Evolutionary conservation across 441 rosid species (phyloP).

Genomic region (Breynia disticha): DNA sequence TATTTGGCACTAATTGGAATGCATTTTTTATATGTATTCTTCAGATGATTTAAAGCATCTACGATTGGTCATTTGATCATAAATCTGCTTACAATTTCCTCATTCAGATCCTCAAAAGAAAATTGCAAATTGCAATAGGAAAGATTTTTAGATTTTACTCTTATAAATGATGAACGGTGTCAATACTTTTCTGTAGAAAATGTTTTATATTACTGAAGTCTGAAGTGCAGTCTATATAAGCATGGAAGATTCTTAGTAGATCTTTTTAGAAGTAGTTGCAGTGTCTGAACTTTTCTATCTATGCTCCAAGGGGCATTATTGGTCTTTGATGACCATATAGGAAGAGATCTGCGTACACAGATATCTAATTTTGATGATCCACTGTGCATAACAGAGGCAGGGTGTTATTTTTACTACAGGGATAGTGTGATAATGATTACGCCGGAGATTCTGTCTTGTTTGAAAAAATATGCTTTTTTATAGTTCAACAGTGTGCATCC

Average conservation of each 20-base stretch:
- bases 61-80: too few relatives aligned
- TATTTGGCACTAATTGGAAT: too few relatives aligned
- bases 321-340: conserved; percentile 76
- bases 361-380: conserved; percentile 23
- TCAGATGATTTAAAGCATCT: too few relatives aligned
- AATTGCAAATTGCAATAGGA: too few relatives aligned
- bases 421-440: too few relatives aligned
- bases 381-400: too few relatives aligned
- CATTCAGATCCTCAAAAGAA: too few relatives aligned
- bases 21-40: too few relatives aligned
- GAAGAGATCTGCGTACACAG: conserved; percentile 68
- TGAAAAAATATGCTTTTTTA: background rate
- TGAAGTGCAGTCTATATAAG: background rate
- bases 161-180: background rate
- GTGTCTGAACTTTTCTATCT: conserved; percentile 28
- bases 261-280: conserved; percentile 37
- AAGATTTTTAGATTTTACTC: too few relatives aligned
- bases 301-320: conserved; percentile 51
- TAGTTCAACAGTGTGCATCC: background rate
- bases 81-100: too few relatives aligned
- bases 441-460: background rate
- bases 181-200: background rate
- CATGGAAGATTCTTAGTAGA: conserved; percentile 42
- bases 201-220: background rate
- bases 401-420: background rate